phyloP scores from a whole-genome alignment of 257 asterid genomes.

The Nicotiana obtusifolia region DNA sequence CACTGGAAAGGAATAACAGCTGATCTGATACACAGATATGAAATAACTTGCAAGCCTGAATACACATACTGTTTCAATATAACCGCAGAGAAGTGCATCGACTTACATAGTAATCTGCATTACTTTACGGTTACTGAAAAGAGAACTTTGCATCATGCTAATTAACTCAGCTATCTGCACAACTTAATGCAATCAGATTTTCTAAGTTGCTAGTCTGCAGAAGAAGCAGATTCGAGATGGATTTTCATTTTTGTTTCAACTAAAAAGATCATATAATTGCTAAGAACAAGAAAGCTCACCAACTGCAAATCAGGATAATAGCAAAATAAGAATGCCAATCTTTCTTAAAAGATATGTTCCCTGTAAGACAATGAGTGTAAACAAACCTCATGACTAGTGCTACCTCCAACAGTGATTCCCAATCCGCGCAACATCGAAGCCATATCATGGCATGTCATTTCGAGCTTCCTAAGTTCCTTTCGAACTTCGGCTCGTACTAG shows the following conservation, averaged over 20 bases:
- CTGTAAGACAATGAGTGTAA: conserved; percentile 1
- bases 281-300: neutral
- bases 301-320: neutral
- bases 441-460: conserved; percentile 56
- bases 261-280: neutral
- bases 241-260: neutral
- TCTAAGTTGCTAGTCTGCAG: neutral
- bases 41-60: neutral
- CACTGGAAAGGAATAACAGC: neutral
- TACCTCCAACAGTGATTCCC: conserved; percentile 44
- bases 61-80: neutral
- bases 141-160: neutral
- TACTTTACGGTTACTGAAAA: neutral
- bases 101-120: too few species aligned
- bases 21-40: neutral
- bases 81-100: too few species aligned
- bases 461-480: conserved; percentile 52
- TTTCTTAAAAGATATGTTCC: neutral
- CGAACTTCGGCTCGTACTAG: conserved; percentile 59
- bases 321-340: neutral
- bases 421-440: conserved; percentile 58
- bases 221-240: neutral
- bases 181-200: neutral
- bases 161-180: neutral
- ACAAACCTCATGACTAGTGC: conserved; percentile 61